Conservation (phyloP, 352 stramenopile species). For the Globisporangium solare region DNA sequence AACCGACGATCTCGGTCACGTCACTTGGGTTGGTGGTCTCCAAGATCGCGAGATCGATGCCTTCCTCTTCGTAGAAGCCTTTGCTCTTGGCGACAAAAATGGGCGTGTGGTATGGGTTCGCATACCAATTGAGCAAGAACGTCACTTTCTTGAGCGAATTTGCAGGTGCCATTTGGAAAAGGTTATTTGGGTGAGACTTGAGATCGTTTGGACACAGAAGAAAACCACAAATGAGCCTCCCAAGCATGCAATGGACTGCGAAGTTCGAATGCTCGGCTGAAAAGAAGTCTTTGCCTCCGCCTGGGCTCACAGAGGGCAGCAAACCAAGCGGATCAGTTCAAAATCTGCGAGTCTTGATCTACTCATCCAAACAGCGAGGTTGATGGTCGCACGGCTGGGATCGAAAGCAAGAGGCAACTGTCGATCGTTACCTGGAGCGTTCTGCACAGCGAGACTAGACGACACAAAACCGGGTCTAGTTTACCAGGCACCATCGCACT, state of each 20-base stretch:
- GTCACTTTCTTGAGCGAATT: constrained; percentile 36
- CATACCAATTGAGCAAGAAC: constrained; percentile 52
- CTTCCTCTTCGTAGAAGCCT: constrained; percentile 47
- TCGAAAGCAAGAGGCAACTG: neutral
- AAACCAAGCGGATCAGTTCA: no score
- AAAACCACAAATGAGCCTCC: constrained; percentile 10
- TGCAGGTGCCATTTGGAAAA: constrained; percentile 25
- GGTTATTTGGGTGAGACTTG: neutral
- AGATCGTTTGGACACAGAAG: neutral
- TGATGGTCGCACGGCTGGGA: neutral
- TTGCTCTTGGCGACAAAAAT: constrained; percentile 52
- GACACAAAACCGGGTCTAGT: neutral
- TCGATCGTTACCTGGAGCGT: neutral
- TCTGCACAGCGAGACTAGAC: neutral
- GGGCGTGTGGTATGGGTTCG: constrained; percentile 49
- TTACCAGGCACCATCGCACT: neutral
- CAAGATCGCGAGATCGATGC: constrained; percentile 42
- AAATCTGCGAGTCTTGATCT: neutral
- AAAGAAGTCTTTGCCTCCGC: neutral
- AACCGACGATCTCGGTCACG: constrained; percentile 49
- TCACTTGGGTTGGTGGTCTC: constrained; percentile 49
- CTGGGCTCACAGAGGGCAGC: no score
- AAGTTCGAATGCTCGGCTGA: neutral
- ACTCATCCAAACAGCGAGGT: neutral
- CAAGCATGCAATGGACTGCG: neutral